phyloP scores from a whole-genome alignment of 2,329 filamentous ascomycete genomes.

The Xylaria sp. region DNA sequence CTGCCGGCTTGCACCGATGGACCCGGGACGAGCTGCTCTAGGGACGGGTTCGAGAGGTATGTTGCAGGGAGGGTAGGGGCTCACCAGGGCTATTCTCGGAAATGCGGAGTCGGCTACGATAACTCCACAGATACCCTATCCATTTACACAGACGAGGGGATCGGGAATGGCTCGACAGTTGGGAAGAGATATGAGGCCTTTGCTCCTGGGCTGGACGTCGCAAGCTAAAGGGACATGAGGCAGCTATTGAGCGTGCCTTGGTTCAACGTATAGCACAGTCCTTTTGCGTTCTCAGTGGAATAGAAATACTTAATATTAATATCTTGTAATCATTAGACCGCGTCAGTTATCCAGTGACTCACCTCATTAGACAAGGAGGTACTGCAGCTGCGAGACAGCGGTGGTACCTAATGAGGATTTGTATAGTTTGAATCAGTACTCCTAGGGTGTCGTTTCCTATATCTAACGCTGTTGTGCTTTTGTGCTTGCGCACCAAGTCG shows the following conservation, averaged over 20 bases:
- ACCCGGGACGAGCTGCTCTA: conserved; percentile 48
- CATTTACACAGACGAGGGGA: conserved; percentile 31
- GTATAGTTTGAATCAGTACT: no score
- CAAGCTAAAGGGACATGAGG: conserved; percentile 1
- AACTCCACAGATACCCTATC: conserved; percentile 35
- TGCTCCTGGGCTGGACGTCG: not conserved
- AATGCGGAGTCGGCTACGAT: conserved; percentile 39
- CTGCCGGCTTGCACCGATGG: conserved; percentile 47
- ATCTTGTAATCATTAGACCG: no score
- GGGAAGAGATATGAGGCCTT: conserved; percentile 34
- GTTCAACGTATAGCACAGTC: not conserved
- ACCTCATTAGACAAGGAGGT: no score
- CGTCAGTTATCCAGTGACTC: no score
- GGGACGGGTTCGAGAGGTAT: conserved; percentile 43
- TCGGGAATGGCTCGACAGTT: conserved; percentile 35
- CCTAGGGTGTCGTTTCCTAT: no score
- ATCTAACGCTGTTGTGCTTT: no score
- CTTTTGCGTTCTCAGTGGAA: not conserved
- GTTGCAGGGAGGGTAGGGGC: conserved; percentile 42
- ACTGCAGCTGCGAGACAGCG: no score
- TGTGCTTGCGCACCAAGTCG: no score
- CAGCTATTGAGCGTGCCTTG: no score
- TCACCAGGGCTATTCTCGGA: conserved; percentile 45
- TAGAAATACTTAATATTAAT: not conserved
- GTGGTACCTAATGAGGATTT: no score